Evolutionary conservation across 1,139 yeast species (phyloP).

Genomic region (Nakaseomyces delphensis): DNA sequence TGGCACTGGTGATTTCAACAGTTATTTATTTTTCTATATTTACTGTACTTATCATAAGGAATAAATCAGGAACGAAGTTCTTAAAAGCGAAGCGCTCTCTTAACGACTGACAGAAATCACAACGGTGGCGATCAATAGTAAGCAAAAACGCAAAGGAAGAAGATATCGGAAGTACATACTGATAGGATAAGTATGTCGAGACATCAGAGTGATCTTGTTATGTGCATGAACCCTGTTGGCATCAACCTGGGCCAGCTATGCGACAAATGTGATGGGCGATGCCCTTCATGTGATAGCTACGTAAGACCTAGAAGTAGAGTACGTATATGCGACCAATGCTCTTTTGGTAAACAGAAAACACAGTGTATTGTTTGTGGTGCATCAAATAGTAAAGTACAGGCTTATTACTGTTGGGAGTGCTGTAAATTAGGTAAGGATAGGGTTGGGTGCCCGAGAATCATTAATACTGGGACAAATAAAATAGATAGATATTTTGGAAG

Average conservation of each 20-base stretch:
- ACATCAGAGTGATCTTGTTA: constrained; percentile 78
- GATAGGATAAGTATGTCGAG: constrained; percentile 59
- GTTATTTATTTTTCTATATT: no score
- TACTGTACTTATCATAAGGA: no score
- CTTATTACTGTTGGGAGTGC: constrained; percentile 83
- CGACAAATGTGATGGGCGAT: constrained; percentile 80
- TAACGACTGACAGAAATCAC: no score
- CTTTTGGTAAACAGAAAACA: constrained; percentile 56
- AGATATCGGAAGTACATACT: background rate
- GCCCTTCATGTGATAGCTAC: constrained; percentile 84
- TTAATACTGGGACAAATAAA: constrained; percentile 70
- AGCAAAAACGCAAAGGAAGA: background rate
- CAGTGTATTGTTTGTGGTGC: constrained; percentile 70
- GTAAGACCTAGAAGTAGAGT: constrained; percentile 71
- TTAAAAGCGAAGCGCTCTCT: no score
- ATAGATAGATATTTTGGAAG: constrained; percentile 61
- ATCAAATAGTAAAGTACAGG: constrained; percentile 46
- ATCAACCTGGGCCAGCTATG: constrained; percentile 62
- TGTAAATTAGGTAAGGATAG: constrained; percentile 70
- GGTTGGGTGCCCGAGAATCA: constrained; percentile 86
- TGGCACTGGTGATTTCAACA: no score
- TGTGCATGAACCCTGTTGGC: constrained; percentile 86
- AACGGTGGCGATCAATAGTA: no score
- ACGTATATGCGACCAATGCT: constrained; percentile 76
- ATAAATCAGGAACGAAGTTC: no score